Evolutionary conservation across 345 rosid species (phyloP).

Genomic region (Boechera divaricarpa): DNA sequence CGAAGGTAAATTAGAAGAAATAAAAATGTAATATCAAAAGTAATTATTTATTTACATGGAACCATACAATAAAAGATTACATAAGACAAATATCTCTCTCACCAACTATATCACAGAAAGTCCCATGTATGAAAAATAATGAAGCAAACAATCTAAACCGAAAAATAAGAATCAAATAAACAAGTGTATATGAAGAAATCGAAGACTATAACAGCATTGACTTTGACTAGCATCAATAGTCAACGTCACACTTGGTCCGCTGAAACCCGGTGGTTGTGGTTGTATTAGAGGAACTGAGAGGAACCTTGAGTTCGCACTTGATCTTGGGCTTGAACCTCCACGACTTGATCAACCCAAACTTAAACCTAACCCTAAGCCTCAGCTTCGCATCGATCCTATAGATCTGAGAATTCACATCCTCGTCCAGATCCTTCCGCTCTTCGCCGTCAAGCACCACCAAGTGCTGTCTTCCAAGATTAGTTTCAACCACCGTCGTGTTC

Average conservation of each 20-base stretch:
- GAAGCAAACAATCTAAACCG: conserved; percentile 6
- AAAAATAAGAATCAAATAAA: neutral
- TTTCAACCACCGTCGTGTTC: conserved; percentile 58
- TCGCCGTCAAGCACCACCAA: conserved; percentile 42
- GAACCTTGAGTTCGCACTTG: conserved; percentile 65
- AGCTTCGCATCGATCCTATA: conserved; percentile 61
- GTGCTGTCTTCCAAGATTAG: conserved; percentile 48
- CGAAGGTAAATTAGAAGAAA: too few species aligned
- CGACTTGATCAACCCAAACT: conserved; percentile 64
- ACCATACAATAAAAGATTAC: neutral
- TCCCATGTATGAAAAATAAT: neutral
- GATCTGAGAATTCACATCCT: conserved; percentile 44
- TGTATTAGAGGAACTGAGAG: conserved; percentile 42
- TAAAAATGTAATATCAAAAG: neutral
- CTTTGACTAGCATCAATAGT: conserved; percentile 36
- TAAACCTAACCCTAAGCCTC: conserved; percentile 62
- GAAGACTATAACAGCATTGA: conserved; percentile 3
- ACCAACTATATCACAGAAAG: conserved; percentile 17
- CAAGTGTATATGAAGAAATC: neutral
- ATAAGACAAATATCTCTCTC: neutral
- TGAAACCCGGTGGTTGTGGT: conserved; percentile 35
- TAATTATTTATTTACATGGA: conserved; percentile 37
- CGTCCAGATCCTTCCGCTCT: conserved; percentile 34
- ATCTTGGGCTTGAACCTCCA: conserved; percentile 61
- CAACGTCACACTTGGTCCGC: conserved; percentile 58